Conservation (phyloP, 139 green algal genomes). For the Zygnema circumcarinatum region DNA sequence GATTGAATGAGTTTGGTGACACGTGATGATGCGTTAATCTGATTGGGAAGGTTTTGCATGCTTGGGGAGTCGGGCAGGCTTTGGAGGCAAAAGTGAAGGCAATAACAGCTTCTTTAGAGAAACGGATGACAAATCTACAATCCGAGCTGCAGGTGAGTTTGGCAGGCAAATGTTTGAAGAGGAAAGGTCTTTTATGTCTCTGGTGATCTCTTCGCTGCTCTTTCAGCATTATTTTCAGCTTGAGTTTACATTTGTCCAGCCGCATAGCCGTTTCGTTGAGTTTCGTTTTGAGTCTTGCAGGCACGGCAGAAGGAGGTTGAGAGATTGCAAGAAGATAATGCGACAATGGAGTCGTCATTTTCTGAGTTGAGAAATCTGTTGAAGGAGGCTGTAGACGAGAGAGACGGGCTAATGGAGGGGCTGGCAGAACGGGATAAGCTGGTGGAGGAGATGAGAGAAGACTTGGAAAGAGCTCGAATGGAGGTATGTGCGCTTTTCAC, state of each 20-base stretch:
- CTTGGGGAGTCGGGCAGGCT: no score
- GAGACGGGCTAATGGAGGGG: not conserved
- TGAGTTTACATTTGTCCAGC: no score
- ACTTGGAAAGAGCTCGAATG: not conserved
- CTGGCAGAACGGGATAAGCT: not conserved
- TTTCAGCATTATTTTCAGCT: no score
- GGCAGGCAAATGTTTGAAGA: no score
- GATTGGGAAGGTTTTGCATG: no score
- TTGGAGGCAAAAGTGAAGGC: not conserved
- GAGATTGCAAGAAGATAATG: not conserved
- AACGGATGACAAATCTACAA: not conserved
- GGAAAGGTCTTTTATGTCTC: no score
- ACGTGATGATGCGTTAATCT: no score
- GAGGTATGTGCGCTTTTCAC: no score
- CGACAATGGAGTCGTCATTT: not conserved
- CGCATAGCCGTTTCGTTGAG: not conserved
- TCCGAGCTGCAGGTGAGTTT: not conserved
- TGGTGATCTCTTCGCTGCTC: no score
- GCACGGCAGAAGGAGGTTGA: not conserved
- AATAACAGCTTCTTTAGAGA: not conserved
- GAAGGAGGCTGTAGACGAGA: not conserved
- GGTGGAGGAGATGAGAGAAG: conserved; percentile 1
- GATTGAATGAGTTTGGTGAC: no score
- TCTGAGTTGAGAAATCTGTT: not conserved
- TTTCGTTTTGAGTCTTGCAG: not conserved